These are phyloP conservation scores for Aspergillus flavus DNA, from an alignment of 2,329 filamentous ascomycete species.

Conservation along the genomic window DNA sequence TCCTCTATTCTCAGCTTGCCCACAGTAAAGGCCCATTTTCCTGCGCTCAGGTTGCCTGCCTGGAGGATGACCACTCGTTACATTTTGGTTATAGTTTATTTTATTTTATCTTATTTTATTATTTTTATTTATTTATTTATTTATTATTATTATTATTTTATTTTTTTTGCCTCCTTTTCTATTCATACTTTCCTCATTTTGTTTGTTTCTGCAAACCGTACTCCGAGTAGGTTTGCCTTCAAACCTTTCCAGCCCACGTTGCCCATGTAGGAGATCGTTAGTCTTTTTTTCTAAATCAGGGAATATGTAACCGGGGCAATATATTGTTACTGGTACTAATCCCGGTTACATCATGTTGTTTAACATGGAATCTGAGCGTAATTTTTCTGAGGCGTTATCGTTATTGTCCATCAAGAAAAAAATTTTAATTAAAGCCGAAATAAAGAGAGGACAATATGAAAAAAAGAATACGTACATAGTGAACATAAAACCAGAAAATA, in stretches of 20 bases:
- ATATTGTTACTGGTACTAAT: background rate
- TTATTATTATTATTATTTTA: background rate
- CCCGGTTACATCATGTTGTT: background rate
- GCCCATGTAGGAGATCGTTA: background rate
- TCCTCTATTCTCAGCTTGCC: background rate
- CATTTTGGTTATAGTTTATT: background rate
- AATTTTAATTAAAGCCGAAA: background rate
- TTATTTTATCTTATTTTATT: background rate
- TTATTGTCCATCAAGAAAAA: background rate
- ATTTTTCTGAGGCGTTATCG: background rate
- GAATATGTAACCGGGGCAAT: constrained; percentile 1
- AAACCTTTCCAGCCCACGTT: background rate
- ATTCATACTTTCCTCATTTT: background rate
- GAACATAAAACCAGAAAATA: background rate
- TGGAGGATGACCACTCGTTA: background rate
- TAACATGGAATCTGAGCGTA: background rate
- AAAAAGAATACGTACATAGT: background rate
- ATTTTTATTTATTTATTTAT: background rate
- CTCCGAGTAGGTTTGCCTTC: background rate
- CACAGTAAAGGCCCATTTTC: background rate
- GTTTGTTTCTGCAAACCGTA: background rate
- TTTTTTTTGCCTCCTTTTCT: background rate
- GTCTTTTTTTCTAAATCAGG: background rate
- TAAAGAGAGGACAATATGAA: background rate
- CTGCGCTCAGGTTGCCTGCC: background rate